These are phyloP conservation scores for Drechslera avenae DNA, from an alignment of 2,329 filamentous ascomycete genomes.

Conservation along the genomic window DNA sequence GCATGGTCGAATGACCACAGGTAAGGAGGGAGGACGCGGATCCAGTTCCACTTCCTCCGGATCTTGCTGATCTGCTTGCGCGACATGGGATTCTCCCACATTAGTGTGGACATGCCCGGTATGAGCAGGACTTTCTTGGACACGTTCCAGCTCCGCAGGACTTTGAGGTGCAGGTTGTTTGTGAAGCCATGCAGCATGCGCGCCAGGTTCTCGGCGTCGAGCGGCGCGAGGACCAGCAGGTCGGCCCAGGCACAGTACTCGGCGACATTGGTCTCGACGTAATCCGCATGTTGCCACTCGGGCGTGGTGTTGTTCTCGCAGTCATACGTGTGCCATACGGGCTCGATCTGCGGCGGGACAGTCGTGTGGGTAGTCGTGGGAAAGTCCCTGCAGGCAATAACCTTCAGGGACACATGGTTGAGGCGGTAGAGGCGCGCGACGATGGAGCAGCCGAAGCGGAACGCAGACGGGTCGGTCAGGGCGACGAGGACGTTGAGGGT, in stretches of 20 bases:
- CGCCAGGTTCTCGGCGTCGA: conserved; percentile 81
- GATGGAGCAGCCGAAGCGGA: conserved; percentile 68
- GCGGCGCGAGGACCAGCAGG: conserved; percentile 79
- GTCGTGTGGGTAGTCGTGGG: conserved; percentile 27
- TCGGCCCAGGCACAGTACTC: conserved; percentile 88
- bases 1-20: conserved; percentile 75
- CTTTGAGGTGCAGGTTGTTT: conserved; percentile 78
- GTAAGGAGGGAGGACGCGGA: conserved; percentile 78
- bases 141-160: conserved; percentile 84
- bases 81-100: conserved; percentile 90
- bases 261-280: conserved; percentile 59
- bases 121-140: conserved; percentile 84
- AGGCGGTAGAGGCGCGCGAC: conserved; percentile 71
- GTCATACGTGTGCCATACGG: conserved; percentile 39
- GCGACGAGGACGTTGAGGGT: conserved; percentile 63
- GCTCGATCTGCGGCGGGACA: conserved; percentile 34
- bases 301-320: conserved; percentile 23
- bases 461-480: conserved; percentile 68
- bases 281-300: conserved; percentile 34
- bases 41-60: conserved; percentile 83
- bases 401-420: conserved; percentile 61
- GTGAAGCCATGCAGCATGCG: conserved; percentile 87
- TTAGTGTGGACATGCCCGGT: conserved; percentile 84
- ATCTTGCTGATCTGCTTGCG: conserved; percentile 87
- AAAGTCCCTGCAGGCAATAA: conserved; percentile 39